Percentiles rank a stretch among this genome's conserved stretches.
Evolutionary conservation across 2,329 filamentous ascomycete genomes (phyloP).

Genomic region (Exserohilum rostratum): DNA sequence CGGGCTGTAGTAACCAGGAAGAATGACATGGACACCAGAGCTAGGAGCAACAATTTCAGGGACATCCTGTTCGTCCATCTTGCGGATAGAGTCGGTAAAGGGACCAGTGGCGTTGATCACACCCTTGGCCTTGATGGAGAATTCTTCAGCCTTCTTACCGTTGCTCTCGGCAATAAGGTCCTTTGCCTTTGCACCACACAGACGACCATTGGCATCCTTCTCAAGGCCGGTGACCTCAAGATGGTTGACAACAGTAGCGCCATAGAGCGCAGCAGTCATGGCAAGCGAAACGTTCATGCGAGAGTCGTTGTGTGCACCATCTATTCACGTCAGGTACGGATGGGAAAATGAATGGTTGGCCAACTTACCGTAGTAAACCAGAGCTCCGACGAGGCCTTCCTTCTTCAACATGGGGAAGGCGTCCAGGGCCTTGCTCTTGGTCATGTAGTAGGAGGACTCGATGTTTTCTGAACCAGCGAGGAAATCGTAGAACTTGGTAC

Average conservation of each 20-base stretch:
- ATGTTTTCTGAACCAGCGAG: conserved; percentile 86
- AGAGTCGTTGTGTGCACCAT: conserved; percentile 90
- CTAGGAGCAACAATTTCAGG: conserved; percentile 84
- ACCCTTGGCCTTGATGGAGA: conserved; percentile 77
- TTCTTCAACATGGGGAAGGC: conserved; percentile 88
- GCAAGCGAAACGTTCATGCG: conserved; percentile 90
- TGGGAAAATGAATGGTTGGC: not conserved
- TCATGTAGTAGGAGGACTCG: conserved; percentile 87
- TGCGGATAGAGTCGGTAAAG: conserved; percentile 83
- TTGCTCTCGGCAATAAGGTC: conserved; percentile 72
- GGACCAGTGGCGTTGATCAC: conserved; percentile 89
- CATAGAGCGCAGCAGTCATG: conserved; percentile 87
- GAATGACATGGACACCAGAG: conserved; percentile 83
- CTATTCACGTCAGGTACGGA: conserved; percentile 50
- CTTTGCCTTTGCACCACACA: conserved; percentile 75
- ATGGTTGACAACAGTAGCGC: conserved; percentile 82
- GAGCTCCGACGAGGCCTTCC: conserved; percentile 76
- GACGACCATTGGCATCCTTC: conserved; percentile 73
- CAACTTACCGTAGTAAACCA: conserved; percentile 78
- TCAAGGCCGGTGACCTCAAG: conserved; percentile 77
- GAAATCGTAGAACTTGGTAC: conserved; percentile 83
- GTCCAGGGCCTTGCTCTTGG: conserved; percentile 82
- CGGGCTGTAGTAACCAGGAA: conserved; percentile 86
- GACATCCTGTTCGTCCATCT: conserved; percentile 76
- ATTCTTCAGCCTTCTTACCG: conserved; percentile 66